Base-by-base conservation (phyloP, 1,139 yeast genomes). In the Scheffersomyces segobiensis region DNA sequence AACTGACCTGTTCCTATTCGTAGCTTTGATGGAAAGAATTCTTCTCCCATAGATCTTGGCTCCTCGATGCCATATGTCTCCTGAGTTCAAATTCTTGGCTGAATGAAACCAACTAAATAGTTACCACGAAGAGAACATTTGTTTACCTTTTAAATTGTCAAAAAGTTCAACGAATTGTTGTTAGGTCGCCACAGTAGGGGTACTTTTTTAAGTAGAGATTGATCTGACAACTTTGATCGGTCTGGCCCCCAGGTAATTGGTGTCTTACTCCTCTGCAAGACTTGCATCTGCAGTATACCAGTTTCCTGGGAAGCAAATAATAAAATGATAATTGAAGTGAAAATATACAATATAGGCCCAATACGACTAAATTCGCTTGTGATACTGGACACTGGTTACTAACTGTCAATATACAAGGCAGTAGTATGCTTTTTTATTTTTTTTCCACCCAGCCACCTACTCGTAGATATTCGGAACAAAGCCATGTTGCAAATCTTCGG, bases 191-290 rank as follows among this genome's bases (percentile, higher is more conserved):
- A 10, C 17, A 32, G 42, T 32, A 32, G 3, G 42, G 42, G 2
- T 32, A 12, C 14, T 14, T 32, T 32, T 10, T 32, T 60, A 24
- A 24, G 32, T 4, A 59, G 55, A 57, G 62, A 58, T 59, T 50
- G 53, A 59, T 59, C 62, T 56, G 62, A 59, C 58, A 59, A 57
- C 58, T 53, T 22, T 39, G 42, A 53, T 39, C 53, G 18, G 22
- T 26, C 46, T 17, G 6, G 53, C 26, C 10, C 20, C 50, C 20
- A 14, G 20, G 24, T 14, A 14, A 14, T 32, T 32, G 42, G 8
- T 4, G 42, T 1, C 12, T 32, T 32, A 8, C 17, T 3, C 17
- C 42, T 8, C 17, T 32, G 42, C 17, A 32, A 32, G 42, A 32
- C 17, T 32, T 32, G 42, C 17, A 32, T 17, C 42, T 32, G 42